Conservation (phyloP, 2,329 filamentous ascomycete genomes). For the Aureobasidium zeae region DNA sequence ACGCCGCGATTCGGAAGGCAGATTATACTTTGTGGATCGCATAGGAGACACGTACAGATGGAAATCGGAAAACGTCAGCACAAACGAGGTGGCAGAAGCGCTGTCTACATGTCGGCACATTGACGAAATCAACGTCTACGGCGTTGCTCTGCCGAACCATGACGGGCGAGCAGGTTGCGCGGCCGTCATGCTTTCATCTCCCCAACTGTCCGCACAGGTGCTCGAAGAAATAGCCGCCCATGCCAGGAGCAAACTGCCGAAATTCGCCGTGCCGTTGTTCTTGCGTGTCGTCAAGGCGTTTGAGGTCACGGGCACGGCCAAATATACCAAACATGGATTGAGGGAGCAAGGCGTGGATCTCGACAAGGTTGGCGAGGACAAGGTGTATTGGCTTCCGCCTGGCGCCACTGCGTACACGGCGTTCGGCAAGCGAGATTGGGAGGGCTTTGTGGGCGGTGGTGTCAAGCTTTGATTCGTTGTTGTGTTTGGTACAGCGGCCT, state of each 20-base stretch:
- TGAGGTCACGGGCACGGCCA: constrained; percentile 72
- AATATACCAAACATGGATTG: constrained; percentile 72
- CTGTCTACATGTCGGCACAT: constrained; percentile 58
- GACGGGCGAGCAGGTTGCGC: constrained; percentile 79
- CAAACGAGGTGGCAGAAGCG: constrained; percentile 63
- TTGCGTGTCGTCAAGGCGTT: constrained; percentile 54
- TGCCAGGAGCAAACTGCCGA: constrained; percentile 50
- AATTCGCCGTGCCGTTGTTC: constrained; percentile 70
- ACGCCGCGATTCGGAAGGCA: constrained; percentile 59
- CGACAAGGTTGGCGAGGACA: constrained; percentile 39
- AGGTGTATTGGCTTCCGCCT: constrained; percentile 57
- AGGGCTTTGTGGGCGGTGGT: constrained; percentile 53
- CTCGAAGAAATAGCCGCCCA: constrained; percentile 55
- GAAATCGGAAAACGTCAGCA: constrained; percentile 50
- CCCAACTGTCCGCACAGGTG: constrained; percentile 23
- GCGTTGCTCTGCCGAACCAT: constrained; percentile 67
- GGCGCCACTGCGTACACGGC: constrained; percentile 52
- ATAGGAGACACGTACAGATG: constrained; percentile 71
- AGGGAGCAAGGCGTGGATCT: constrained; percentile 68
- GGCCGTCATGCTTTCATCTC: constrained; percentile 48
- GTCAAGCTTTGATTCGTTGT: constrained; percentile 57
- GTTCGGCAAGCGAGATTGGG: constrained; percentile 62
- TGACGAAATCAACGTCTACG: constrained; percentile 77
- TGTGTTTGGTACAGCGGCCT: neutral
- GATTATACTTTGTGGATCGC: constrained; percentile 71